Conservation (phyloP, 2,329 filamentous ascomycete species). For the Aspergillus sp. region DNA sequence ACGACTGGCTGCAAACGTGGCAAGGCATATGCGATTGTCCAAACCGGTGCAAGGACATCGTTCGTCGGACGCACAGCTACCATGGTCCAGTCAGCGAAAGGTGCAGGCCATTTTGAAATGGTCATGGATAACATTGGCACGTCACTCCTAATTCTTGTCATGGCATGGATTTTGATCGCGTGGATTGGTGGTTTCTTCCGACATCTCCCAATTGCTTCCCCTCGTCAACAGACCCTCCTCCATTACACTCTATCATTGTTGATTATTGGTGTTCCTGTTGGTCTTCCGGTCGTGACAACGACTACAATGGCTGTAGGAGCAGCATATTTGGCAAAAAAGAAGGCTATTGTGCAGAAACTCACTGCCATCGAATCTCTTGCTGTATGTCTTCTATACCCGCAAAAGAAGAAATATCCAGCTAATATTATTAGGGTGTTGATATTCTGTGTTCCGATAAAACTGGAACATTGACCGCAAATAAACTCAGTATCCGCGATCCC, state of each 20-base stretch:
- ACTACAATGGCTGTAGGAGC: constrained; percentile 76
- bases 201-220: constrained; percentile 58
- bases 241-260: constrained; percentile 69
- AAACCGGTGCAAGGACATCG: constrained; percentile 66
- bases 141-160: constrained; percentile 69
- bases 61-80: constrained; percentile 75
- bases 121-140: constrained; percentile 82
- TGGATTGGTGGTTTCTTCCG: constrained; percentile 82
- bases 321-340: constrained; percentile 73
- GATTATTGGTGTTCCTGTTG: constrained; percentile 78
- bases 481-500: constrained; percentile 73
- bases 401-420: background rate
- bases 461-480: constrained; percentile 63
- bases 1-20: constrained; percentile 80
- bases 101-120: constrained; percentile 76
- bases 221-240: constrained; percentile 62
- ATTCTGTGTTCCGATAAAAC: constrained; percentile 82
- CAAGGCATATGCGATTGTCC: constrained; percentile 70
- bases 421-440: constrained; percentile 57
- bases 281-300: constrained; percentile 75
- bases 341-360: constrained; percentile 77
- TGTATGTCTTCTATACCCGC: constrained; percentile 34
- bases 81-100: constrained; percentile 71
- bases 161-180: constrained; percentile 71
- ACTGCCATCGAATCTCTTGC: constrained; percentile 76